These are phyloP conservation scores for Kockovaella imperatae DNA, from an alignment of 768 basidiomycete genomes.

Conservation along the genomic window DNA sequence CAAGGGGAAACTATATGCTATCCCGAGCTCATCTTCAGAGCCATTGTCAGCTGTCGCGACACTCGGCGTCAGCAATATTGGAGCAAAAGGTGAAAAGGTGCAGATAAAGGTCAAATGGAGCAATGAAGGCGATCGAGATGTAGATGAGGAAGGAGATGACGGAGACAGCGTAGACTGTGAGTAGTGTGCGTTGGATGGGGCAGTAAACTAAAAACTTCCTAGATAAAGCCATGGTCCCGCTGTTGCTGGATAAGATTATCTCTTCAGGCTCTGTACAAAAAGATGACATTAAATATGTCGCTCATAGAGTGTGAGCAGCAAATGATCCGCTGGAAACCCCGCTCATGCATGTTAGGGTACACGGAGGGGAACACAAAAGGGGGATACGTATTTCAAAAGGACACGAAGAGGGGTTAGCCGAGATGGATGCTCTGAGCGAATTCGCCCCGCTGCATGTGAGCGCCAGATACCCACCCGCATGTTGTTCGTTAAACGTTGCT, in stretches of 20 bases:
- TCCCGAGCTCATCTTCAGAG: slow-evolving; percentile 18
- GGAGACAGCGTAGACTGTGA: slow-evolving; percentile 39
- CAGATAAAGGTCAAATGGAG: slow-evolving; percentile 45
- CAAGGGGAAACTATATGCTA: slow-evolving; percentile 64
- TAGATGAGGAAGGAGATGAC: slow-evolving; percentile 33
- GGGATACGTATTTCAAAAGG: slow-evolving; percentile 63
- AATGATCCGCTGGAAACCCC: slow-evolving; percentile 46
- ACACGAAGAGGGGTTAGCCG: slow-evolving; percentile 64
- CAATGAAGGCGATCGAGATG: slow-evolving; percentile 17
- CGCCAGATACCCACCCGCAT: background rate
- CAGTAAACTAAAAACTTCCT: background rate
- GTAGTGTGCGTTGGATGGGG: slow-evolving; percentile 1
- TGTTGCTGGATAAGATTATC: slow-evolving; percentile 30
- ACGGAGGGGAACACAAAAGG: slow-evolving; percentile 70
- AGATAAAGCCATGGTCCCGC: slow-evolving; percentile 38
- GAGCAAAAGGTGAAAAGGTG: slow-evolving; percentile 44
- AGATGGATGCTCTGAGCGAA: slow-evolving; percentile 56
- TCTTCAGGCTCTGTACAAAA: slow-evolving; percentile 20
- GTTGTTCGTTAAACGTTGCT: slow-evolving; percentile 11
- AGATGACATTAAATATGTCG: slow-evolving; percentile 44
- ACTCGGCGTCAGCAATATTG: slow-evolving; percentile 31
- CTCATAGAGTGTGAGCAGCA: slow-evolving; percentile 42
- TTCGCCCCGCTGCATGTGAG: slow-evolving; percentile 66
- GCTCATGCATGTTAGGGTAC: slow-evolving; percentile 70
- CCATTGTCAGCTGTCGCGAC: slow-evolving; percentile 25